Evolutionary conservation across 73 alveolate genomes (phyloP).

Genomic region (Paramecium sonneborni): DNA sequence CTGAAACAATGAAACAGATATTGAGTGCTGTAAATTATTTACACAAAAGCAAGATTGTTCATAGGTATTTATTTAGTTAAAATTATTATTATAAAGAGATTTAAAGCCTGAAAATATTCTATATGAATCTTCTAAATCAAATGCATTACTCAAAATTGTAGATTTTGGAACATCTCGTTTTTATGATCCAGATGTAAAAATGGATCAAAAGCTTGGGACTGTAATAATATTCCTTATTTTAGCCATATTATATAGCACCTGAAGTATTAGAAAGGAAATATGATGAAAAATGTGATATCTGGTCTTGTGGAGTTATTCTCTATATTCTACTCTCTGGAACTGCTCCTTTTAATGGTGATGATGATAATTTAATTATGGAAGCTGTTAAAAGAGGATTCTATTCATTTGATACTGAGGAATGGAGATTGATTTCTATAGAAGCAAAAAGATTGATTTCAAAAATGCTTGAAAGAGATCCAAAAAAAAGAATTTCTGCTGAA

Average conservation of each 20-base stretch:
- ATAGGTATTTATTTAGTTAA: conserved; percentile 45
- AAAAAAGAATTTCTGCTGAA: conserved; percentile 73
- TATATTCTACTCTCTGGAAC: conserved; percentile 80
- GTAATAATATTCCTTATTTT: neutral
- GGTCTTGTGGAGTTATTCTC: conserved; percentile 86
- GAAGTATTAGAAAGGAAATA: conserved; percentile 78
- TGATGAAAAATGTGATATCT: conserved; percentile 85
- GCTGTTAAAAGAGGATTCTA: conserved; percentile 72
- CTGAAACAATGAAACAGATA: conserved; percentile 79
- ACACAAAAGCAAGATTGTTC: conserved; percentile 80
- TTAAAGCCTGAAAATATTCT: conserved; percentile 82
- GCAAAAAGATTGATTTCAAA: conserved; percentile 80
- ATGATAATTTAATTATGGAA: conserved; percentile 76
- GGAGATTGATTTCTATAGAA: conserved; percentile 82
- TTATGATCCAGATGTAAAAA: conserved; percentile 60
- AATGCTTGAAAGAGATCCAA: conserved; percentile 72
- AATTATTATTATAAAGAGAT: conserved; percentile 60
- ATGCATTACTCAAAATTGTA: conserved; percentile 57
- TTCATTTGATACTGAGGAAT: conserved; percentile 67
- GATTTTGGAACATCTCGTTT: conserved; percentile 69
- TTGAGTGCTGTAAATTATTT: conserved; percentile 79
- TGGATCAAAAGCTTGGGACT: conserved; percentile 69
- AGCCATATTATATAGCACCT: conserved; percentile 74
- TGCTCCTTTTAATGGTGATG: conserved; percentile 80
- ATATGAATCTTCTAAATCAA: conserved; percentile 60